Evolutionary conservation across 192 early-diverging fungal species (phyloP).

Genomic region (Diversispora epigaea): DNA sequence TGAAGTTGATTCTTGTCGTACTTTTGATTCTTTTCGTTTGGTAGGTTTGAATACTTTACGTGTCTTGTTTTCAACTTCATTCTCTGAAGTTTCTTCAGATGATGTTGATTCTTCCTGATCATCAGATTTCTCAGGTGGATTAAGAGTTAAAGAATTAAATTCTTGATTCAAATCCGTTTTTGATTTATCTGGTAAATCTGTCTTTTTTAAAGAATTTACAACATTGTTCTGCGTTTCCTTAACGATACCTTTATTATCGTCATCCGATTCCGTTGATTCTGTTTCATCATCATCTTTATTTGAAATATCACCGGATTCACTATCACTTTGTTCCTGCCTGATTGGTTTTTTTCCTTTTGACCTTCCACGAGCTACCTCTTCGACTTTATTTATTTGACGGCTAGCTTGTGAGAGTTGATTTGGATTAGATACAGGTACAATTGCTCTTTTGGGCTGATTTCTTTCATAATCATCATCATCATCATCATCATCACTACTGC

Average conservation of each 20-base stretch:
- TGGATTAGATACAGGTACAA: too few relatives aligned
- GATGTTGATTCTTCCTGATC: neutral
- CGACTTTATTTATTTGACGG: neutral
- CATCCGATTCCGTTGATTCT: neutral
- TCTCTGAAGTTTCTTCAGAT: neutral
- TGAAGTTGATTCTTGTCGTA: neutral
- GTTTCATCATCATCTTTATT: neutral
- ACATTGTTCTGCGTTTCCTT: neutral
- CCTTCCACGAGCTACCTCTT: neutral
- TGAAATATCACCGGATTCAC: neutral
- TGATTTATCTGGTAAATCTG: too few relatives aligned
- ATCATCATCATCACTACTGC: constrained; percentile 15
- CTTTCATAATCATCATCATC: neutral
- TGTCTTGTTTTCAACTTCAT: constrained; percentile 19
- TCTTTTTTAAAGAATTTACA: too few relatives aligned
- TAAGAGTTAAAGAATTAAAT: too few relatives aligned
- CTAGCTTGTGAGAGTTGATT: neutral
- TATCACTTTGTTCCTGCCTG: neutral
- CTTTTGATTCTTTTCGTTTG: constrained; percentile 2
- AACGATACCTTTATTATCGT: neutral
- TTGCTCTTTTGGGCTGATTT: neutral
- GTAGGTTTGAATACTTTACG: constrained; percentile 30
- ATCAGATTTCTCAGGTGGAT: too few relatives aligned
- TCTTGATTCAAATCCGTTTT: too few relatives aligned
- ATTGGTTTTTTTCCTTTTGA: constrained; percentile 14